phyloP scores from a whole-genome alignment of 2,329 filamentous ascomycete species.

The Pseudogymnoascus sp. region DNA sequence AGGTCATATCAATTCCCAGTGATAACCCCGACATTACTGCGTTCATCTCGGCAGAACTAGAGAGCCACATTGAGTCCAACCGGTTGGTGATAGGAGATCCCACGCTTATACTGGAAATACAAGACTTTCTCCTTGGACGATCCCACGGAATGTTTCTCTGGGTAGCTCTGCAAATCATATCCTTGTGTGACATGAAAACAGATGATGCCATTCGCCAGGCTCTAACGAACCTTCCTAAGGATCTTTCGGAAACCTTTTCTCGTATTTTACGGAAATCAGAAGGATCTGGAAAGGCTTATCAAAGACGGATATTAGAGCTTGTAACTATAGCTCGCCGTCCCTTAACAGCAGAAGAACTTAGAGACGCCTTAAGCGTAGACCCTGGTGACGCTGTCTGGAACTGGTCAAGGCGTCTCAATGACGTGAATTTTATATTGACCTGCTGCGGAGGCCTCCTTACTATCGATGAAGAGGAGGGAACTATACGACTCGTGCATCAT shows the following conservation, averaged over 20 bases:
- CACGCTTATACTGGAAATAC: constrained; percentile 22
- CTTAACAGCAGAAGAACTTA: constrained; percentile 29
- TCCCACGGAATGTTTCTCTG: constrained; percentile 34
- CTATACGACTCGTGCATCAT: constrained; percentile 29
- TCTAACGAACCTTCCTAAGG: constrained; percentile 25
- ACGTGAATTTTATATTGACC: constrained; percentile 21
- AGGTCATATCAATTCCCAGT: constrained; percentile 19
- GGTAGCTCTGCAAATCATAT: constrained; percentile 29
- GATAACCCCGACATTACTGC: constrained; percentile 21
- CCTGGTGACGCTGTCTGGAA: constrained; percentile 27
- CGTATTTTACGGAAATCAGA: constrained; percentile 25
- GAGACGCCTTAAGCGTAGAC: constrained; percentile 32
- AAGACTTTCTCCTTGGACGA: constrained; percentile 21
- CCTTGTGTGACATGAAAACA: constrained; percentile 29
- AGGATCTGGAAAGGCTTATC: constrained; percentile 16
- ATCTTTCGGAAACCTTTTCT: constrained; percentile 26
- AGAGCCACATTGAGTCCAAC: constrained; percentile 16
- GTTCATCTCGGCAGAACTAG: constrained; percentile 25
- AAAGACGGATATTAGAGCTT: constrained; percentile 27
- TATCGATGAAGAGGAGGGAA: constrained; percentile 29
- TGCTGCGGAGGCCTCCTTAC: constrained; percentile 30
- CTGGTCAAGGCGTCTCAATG: constrained; percentile 19
- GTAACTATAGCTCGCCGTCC: constrained; percentile 25
- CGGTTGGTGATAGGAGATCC: constrained; percentile 22
- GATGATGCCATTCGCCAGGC: constrained; percentile 30